A percentile compares a stretch with the other conserved stretches of the same genome.
These are phyloP conservation scores for Bonia amplexicaulis DNA, from an alignment of 176 grass and related monocot genomes.

Conservation along the genomic window DNA sequence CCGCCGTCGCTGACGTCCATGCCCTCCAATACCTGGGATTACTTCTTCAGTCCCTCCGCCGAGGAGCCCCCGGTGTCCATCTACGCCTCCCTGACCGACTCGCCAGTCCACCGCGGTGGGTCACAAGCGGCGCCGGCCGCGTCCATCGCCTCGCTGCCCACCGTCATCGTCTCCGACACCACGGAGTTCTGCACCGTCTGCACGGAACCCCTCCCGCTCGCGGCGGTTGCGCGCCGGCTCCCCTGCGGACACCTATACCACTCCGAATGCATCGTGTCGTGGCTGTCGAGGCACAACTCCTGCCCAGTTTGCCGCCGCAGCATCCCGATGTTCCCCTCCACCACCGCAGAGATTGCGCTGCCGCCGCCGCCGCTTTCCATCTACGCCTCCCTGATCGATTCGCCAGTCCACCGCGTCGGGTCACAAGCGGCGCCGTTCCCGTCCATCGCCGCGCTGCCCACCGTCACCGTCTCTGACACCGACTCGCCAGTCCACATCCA, in stretches of 20 bases:
- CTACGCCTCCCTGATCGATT: neutral
- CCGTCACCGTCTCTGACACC: neutral
- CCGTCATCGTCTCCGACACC: neutral
- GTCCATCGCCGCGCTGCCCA: constrained; percentile 4
- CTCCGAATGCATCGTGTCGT: constrained; percentile 12
- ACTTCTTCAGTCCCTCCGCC: neutral
- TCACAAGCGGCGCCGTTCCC: neutral
- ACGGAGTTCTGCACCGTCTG: neutral
- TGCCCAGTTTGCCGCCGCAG: constrained; percentile 32
- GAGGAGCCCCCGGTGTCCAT: neutral
- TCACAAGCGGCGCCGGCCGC: neutral
- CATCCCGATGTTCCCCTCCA: neutral
- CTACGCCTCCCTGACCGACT: neutral
- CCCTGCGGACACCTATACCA: constrained; percentile 12
- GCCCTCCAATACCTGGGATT: neutral
- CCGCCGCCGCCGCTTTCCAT: neutral
- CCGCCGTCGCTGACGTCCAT: neutral
- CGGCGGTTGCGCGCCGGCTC: neutral
- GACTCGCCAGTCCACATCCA: neutral
- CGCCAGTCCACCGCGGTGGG: neutral
- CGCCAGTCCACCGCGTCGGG: neutral
- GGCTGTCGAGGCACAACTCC: constrained; percentile 1
- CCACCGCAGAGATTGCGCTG: neutral
- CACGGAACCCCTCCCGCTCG: neutral
- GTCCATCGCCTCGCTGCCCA: constrained; percentile 4